Conservation (phyloP, 495 filamentous ascomycete genomes). For the Hyaloscypha bicolor region DNA sequence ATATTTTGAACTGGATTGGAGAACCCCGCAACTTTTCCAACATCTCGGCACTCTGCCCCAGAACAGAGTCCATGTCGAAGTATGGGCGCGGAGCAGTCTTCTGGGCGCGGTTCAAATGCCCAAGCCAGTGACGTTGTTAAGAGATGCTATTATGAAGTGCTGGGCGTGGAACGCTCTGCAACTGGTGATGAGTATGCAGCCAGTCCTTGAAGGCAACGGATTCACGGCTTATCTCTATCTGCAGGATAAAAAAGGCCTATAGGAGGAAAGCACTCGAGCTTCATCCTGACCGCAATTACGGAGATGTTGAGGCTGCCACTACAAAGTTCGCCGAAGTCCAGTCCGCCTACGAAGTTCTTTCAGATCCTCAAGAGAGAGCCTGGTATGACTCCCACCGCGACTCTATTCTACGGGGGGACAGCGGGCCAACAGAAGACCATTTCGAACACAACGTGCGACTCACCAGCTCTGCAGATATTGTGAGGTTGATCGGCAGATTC, state of each 20-base stretch:
- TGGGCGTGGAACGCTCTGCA: constrained; percentile 70
- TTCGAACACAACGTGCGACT: constrained; percentile 67
- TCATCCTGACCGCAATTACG: constrained; percentile 94
- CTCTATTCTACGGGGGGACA: constrained; percentile 62
- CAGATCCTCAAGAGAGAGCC: constrained; percentile 90
- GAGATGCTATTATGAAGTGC: constrained; percentile 89
- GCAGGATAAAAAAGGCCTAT: constrained; percentile 92
- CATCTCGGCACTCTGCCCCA: neutral
- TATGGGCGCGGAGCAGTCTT: constrained; percentile 87
- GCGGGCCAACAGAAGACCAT: constrained; percentile 51
- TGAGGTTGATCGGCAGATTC: constrained; percentile 72
- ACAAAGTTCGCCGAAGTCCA: constrained; percentile 87
- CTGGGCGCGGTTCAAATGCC: constrained; percentile 36
- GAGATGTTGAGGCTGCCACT: constrained; percentile 81
- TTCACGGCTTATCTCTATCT: constrained; percentile 5
- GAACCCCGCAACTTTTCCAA: too few species aligned
- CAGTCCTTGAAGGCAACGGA: neutral
- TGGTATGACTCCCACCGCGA: constrained; percentile 98
- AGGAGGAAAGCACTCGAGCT: constrained; percentile 86
- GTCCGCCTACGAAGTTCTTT: constrained; percentile 90
- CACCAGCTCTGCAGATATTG: constrained; percentile 78
- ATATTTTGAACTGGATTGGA: too few species aligned
- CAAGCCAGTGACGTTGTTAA: constrained; percentile 44
- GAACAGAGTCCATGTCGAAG: neutral
- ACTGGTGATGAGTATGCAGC: constrained; percentile 74